Evolutionary conservation across 2,329 filamentous ascomycete species (phyloP), one percentile per base, ranked within the genome.

Genomic region (Alternaria sp.): DNA sequence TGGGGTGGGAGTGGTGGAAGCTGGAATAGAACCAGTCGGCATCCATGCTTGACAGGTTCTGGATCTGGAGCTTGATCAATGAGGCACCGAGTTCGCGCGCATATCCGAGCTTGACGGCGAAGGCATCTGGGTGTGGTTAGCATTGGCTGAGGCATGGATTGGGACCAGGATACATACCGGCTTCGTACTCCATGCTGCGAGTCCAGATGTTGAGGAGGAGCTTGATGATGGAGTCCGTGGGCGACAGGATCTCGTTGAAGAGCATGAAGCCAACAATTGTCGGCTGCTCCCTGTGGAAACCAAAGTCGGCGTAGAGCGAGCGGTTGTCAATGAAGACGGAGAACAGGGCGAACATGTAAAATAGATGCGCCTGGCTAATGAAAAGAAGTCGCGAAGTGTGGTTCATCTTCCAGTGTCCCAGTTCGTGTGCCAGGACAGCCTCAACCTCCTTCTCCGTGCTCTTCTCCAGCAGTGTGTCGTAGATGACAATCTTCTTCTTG

Each of bases 401-500:
- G 65, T 93, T 94, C 71, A 97, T 88, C 75, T 91, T 95, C 96
- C 96, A 99, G 84, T 99, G 96, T 55, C 96, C 96, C 51, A 99
- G 88, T 82, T 99, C 96, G 79, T 99, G 96, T 37, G 93, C 94
- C 58, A 99, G 85, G 57, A 99, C 94, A 69, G 96, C 95, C 63
- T 97, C 93, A 44, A 99, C 94, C 82, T 99, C 96, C 76, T 96
- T 87, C 5, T 92, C 90, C 66, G 94, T 89, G 79, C 92, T 96
- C 88, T 98, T 97, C 82, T 97, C 95, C 67, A 99, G 94, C 67
- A 99, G 84, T 6, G 96, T 99, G 79, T 99, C 96, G 80, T 97
- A 99, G 78, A 99, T 96, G 76, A 99, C 96, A 84, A 99, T 99
- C 85, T 98, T 96, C 88, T 98, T 98, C 88, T 97, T 97, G 49